Conservation (phyloP, 148 eudicot species). For the Fagopyrum homotropicum region DNA sequence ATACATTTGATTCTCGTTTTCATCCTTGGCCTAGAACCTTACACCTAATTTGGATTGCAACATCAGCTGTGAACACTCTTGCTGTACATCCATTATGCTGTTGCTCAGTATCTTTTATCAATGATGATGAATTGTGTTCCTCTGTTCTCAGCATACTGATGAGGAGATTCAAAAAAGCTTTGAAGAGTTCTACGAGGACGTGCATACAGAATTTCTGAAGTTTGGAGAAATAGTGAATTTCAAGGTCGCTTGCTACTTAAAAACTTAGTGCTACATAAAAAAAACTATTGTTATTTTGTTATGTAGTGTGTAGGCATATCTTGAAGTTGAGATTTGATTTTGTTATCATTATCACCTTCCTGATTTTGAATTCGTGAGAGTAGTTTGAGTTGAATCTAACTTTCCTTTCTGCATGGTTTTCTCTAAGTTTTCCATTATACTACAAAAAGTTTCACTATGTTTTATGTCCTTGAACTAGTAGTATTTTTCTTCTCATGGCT, state of each 20-base stretch:
- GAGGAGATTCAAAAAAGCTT: constrained; percentile 74
- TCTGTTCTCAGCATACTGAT: constrained; percentile 57
- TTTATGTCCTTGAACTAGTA: background rate
- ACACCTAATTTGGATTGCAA: constrained; percentile 2
- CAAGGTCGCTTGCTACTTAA: constrained; percentile 45
- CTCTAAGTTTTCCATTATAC: background rate
- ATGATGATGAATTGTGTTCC: background rate
- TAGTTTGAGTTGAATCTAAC: background rate
- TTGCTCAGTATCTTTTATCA: background rate
- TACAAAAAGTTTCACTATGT: background rate
- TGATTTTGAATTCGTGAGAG: background rate
- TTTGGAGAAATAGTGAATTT: constrained; percentile 89
- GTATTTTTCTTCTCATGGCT: background rate
- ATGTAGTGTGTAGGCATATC: background rate
- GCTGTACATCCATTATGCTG: background rate
- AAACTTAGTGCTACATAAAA: background rate
- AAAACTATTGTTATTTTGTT: background rate
- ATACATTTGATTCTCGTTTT: background rate
- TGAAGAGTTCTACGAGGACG: constrained; percentile 98
- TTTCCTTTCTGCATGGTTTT: background rate
- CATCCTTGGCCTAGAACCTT: background rate
- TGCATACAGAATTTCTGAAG: constrained; percentile 93
- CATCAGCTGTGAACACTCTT: background rate
- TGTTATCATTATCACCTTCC: background rate
- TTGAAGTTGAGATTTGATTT: background rate